Conservation (phyloP, 2,329 filamentous ascomycete genomes). For the Sclerotinia spermophila region DNA sequence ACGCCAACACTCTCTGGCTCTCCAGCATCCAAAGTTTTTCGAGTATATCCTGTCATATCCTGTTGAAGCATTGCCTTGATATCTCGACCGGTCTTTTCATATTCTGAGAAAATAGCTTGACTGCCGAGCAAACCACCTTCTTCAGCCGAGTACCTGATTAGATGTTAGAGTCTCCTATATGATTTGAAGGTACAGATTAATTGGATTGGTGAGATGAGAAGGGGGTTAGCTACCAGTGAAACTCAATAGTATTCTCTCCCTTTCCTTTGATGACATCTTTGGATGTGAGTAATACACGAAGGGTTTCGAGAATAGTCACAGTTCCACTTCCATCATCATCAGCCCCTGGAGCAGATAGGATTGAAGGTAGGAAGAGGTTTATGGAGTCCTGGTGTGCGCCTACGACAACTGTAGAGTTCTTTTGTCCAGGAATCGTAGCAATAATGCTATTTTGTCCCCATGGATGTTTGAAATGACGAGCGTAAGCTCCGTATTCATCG, state of each 20-base stretch:
- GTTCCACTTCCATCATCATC: constrained; percentile 93
- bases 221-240: constrained; percentile 69
- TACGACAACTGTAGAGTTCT: constrained; percentile 79
- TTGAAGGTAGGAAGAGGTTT: constrained; percentile 82
- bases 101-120: constrained; percentile 82
- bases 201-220: background rate
- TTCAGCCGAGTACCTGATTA: constrained; percentile 67
- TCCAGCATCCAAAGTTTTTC: constrained; percentile 78
- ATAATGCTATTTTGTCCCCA: constrained; percentile 93
- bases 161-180: background rate
- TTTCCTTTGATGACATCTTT: constrained; percentile 66
- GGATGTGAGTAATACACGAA: constrained; percentile 75
- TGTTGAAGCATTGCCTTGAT: constrained; percentile 98
- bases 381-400: constrained; percentile 95
- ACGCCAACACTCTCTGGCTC: constrained; percentile 83
- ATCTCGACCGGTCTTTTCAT: constrained; percentile 67
- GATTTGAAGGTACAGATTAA: background rate
- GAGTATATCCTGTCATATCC: constrained; percentile 91
- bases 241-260: constrained; percentile 83
- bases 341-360: constrained; percentile 84
- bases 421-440: constrained; percentile 82
- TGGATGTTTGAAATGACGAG: constrained; percentile 70
- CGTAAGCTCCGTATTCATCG: constrained; percentile 60
- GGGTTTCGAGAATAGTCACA: constrained; percentile 89
- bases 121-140: constrained; percentile 84